phyloP scores from a whole-genome alignment of 768 basidiomycete genomes.

The Boletus rufocinnamomeus region DNA sequence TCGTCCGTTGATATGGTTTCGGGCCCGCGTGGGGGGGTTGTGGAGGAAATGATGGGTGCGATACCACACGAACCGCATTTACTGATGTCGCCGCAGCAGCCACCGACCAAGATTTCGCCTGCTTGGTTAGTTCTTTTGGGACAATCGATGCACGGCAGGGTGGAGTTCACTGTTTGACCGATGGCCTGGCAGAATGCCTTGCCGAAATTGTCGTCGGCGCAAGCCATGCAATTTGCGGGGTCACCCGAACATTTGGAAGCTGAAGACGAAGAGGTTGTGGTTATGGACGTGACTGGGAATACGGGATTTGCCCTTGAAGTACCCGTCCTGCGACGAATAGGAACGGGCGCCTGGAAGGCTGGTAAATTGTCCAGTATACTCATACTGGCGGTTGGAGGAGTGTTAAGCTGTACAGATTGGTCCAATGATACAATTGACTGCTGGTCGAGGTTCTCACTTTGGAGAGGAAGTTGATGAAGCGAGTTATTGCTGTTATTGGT shows the following conservation, averaged over 20 bases:
- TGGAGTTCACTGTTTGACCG: constrained; percentile 56
- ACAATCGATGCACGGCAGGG: constrained; percentile 56
- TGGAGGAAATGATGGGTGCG: constrained; percentile 31
- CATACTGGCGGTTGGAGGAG: constrained; percentile 33
- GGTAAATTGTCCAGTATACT: constrained; percentile 79
- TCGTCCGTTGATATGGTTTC: constrained; percentile 77
- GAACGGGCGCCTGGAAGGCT: constrained; percentile 79
- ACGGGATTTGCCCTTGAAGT: constrained; percentile 46
- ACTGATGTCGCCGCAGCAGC: constrained; percentile 42
- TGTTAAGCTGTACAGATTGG: constrained; percentile 30
- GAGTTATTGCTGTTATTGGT: constrained; percentile 21
- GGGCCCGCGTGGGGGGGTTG: constrained; percentile 21
- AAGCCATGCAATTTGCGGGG: constrained; percentile 82
- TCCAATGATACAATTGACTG: constrained; percentile 23
- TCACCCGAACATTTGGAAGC: constrained; percentile 73
- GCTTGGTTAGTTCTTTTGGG: constrained; percentile 41
- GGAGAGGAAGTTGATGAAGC: constrained; percentile 17
- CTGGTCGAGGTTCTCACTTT: constrained; percentile 12
- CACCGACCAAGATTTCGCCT: constrained; percentile 30
- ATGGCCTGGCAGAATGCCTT: constrained; percentile 86
- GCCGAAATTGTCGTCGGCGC: constrained; percentile 83
- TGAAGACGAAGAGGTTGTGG: constrained; percentile 33
- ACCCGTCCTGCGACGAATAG: constrained; percentile 62
- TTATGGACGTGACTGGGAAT: constrained; percentile 50
- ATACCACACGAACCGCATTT: constrained; percentile 36